Conservation (phyloP, 805 yeast species). For the Kluyveromyces lactis region DNA sequence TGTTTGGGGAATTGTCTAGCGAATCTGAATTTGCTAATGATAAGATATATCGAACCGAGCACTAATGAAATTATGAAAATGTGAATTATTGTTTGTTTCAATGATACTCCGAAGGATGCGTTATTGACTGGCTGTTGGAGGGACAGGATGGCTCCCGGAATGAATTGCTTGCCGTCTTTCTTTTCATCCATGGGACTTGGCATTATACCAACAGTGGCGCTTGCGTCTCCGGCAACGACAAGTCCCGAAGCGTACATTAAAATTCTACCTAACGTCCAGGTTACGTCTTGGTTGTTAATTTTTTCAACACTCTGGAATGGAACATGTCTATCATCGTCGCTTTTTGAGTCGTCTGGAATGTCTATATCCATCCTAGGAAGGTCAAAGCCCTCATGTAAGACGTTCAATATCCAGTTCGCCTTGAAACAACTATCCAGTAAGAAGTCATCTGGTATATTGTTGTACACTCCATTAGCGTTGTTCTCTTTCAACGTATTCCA, state of each 20-base stretch:
- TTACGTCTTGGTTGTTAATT: conserved; percentile 75
- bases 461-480: conserved; percentile 46
- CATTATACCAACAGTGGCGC: conserved; percentile 17
- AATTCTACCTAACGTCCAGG: conserved; percentile 94
- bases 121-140: neutral
- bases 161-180: conserved; percentile 17
- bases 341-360: conserved; percentile 19
- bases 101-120: conserved; percentile 5
- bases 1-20: conserved; percentile 1
- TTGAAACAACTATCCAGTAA: conserved; percentile 82
- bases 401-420: conserved; percentile 86
- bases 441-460: conserved; percentile 45
- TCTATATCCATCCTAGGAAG: conserved; percentile 67
- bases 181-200: conserved; percentile 19
- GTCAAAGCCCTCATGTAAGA: conserved; percentile 87
- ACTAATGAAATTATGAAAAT: neutral
- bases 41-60: neutral
- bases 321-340: conserved; percentile 19
- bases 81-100: neutral
- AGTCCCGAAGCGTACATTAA: conserved; percentile 73
- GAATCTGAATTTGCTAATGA: neutral
- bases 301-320: conserved; percentile 74
- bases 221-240: conserved; percentile 25
- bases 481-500: conserved; percentile 55
- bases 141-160: conserved; percentile 16